phyloP scores from a whole-genome alignment of 2,329 filamentous ascomycete species.

The Fusarium siculi region DNA sequence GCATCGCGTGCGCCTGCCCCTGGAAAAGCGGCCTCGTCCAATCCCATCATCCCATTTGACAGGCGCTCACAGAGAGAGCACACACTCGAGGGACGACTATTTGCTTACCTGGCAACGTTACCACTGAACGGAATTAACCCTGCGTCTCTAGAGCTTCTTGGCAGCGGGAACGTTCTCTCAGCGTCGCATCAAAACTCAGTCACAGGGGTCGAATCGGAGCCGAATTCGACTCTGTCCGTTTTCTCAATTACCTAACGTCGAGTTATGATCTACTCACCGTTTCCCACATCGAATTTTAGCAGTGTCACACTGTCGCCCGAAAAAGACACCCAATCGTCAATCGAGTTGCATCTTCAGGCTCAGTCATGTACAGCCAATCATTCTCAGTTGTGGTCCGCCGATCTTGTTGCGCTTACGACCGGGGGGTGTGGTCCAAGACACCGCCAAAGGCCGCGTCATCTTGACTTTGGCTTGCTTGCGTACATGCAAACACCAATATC shows the following conservation, averaged over 20 bases:
- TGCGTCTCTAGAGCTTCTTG: slow-evolving; percentile 33
- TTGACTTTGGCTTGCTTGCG: slow-evolving; percentile 44
- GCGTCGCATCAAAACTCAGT: slow-evolving; percentile 11
- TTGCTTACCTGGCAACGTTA: slow-evolving; percentile 34
- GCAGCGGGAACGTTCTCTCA: slow-evolving; percentile 28
- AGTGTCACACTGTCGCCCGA: slow-evolving; percentile 7
- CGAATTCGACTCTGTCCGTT: slow-evolving; percentile 22
- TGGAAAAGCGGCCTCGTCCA: slow-evolving; percentile 37
- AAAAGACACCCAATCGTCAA: slow-evolving; percentile 19
- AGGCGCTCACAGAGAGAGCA: slow-evolving; percentile 27
- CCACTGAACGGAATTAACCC: slow-evolving; percentile 18
- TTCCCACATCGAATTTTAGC: slow-evolving; percentile 9
- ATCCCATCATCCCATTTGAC: slow-evolving; percentile 34
- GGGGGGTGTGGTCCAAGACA: slow-evolving; percentile 39
- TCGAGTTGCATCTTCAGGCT: slow-evolving; percentile 8
- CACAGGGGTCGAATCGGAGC: slow-evolving; percentile 27
- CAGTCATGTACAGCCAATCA: slow-evolving; percentile 24
- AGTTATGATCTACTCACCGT: slow-evolving; percentile 23
- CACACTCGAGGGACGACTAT: background rate
- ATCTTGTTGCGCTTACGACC: slow-evolving; percentile 31
- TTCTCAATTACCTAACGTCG: slow-evolving; percentile 4
- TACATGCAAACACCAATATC: slow-evolving; percentile 36
- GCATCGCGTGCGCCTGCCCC: slow-evolving; percentile 39
- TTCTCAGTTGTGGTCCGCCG: slow-evolving; percentile 12
- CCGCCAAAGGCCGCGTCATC: slow-evolving; percentile 44